These are phyloP conservation scores for Neofusicoccum umdonicola DNA, from an alignment of 2,329 filamentous ascomycete genomes.

Conservation along the genomic window DNA sequence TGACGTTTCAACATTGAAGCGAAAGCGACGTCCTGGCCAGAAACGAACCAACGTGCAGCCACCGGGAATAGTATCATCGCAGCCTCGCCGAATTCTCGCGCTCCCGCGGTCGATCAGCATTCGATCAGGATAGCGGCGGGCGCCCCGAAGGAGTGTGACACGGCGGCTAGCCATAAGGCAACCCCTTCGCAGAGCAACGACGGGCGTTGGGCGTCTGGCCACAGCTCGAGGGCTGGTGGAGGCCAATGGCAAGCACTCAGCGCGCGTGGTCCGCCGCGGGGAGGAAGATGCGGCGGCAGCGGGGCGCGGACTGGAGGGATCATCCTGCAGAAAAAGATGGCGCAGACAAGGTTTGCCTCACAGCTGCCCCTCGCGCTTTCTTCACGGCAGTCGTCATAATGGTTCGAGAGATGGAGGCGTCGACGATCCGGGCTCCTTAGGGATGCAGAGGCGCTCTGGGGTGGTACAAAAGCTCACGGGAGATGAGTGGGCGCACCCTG, in stretches of 20 bases:
- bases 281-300: not conserved
- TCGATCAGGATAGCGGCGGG: constrained; percentile 10
- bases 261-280: not conserved
- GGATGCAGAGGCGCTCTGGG: constrained; percentile 11
- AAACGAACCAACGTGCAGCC: not conserved
- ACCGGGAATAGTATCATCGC: not conserved
- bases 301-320: not conserved
- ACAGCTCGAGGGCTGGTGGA: not conserved
- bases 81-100: constrained; percentile 3
- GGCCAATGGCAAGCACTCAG: not conserved
- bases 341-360: constrained; percentile 16
- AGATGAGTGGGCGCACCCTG: constrained; percentile 11
- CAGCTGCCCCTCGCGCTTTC: constrained; percentile 12
- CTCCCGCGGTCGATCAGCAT: constrained; percentile 6
- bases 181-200: constrained; percentile 15
- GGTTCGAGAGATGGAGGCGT: constrained; percentile 11
- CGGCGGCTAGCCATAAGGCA: constrained; percentile 11
- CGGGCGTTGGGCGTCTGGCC: not conserved
- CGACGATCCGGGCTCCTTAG: constrained; percentile 16
- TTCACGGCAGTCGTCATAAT: constrained; percentile 12
- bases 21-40: constrained; percentile 1
- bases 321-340: constrained; percentile 13
- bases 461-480: constrained; percentile 16
- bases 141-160: constrained; percentile 13
- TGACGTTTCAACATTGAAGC: constrained; percentile 6